These are phyloP conservation scores for Penicillium samsonianum DNA, from an alignment of 495 filamentous ascomycete species.

Conservation along the genomic window DNA sequence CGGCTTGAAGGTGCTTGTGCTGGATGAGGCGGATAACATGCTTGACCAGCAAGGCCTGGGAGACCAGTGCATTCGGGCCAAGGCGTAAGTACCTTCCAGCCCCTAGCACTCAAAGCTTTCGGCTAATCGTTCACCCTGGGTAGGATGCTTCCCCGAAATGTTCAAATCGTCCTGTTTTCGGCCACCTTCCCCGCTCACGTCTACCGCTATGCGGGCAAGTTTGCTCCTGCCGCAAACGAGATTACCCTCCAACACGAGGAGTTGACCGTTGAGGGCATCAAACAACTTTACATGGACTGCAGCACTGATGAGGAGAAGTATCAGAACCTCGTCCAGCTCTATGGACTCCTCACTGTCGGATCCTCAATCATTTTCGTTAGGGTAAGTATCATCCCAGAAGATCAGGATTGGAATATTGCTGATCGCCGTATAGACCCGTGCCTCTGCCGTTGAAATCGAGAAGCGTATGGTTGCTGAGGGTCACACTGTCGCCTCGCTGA, in stretches of 20 bases:
- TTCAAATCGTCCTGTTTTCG: slow-evolving; percentile 91
- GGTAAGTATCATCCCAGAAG: slow-evolving; percentile 49
- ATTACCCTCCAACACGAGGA: slow-evolving; percentile 88
- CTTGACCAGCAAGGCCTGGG: slow-evolving; percentile 89
- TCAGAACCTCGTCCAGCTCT: slow-evolving; percentile 81
- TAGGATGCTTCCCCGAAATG: slow-evolving; percentile 66
- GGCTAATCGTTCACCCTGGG: slow-evolving; percentile 20
- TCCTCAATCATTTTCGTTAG: slow-evolving; percentile 97
- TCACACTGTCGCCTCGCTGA: slow-evolving; percentile 86
- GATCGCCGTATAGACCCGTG: slow-evolving; percentile 61
- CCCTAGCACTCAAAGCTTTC: not conserved
- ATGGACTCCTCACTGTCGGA: slow-evolving; percentile 90
- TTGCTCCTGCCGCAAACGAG: slow-evolving; percentile 81
- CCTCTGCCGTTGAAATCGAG: slow-evolving; percentile 80
- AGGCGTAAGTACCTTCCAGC: slow-evolving; percentile 56
- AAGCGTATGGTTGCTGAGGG: slow-evolving; percentile 82
- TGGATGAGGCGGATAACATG: slow-evolving; percentile 98
- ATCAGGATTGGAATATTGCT: slow-evolving; percentile 15
- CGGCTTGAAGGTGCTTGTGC: slow-evolving; percentile 72
- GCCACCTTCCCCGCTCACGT: slow-evolving; percentile 92
- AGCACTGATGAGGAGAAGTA: slow-evolving; percentile 79
- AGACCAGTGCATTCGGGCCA: slow-evolving; percentile 90
- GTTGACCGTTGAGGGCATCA: slow-evolving; percentile 94
- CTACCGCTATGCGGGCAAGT: slow-evolving; percentile 71
- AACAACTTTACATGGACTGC: slow-evolving; percentile 95